Percentiles rank a stretch among this genome's conserved stretches.
Evolutionary conservation across 352 stramenopile species (phyloP).

Genomic region (Halophytophthora batemanensis): DNA sequence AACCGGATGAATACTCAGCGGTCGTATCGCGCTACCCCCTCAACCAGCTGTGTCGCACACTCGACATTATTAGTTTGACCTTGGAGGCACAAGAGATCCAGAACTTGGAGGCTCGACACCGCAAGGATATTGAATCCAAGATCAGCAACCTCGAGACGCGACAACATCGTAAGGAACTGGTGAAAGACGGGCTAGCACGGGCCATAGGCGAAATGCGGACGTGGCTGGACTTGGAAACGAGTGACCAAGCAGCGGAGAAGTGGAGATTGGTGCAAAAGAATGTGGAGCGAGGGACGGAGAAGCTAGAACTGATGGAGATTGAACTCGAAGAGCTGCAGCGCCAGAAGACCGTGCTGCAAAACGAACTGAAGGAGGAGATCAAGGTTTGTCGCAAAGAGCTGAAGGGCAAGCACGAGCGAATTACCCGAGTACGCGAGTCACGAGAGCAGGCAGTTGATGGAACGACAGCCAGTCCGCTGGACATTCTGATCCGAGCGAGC

Average conservation of each 20-base stretch:
- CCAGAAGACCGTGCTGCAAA: constrained; percentile 8
- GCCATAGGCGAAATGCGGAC: constrained; percentile 45
- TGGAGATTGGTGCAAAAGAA: constrained; percentile 13
- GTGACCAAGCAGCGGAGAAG: constrained; percentile 2
- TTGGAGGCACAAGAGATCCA: constrained; percentile 53
- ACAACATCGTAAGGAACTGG: constrained; percentile 32
- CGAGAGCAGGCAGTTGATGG: constrained; percentile 11
- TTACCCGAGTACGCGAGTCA: constrained; percentile 37
- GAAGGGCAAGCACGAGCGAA: constrained; percentile 29
- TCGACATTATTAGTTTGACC: constrained; percentile 50
- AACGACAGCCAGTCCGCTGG: constrained; percentile 34
- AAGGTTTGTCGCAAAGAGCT: constrained; percentile 33
- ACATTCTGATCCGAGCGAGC: constrained; percentile 38
- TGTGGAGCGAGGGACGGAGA: constrained; percentile 21
- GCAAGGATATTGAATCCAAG: constrained; percentile 22
- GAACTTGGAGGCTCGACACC: constrained; percentile 14
- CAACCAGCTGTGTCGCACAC: constrained; percentile 34
- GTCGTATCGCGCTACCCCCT: constrained; percentile 29
- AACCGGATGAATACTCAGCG: constrained; percentile 11
- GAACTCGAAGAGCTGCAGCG: constrained; percentile 26
- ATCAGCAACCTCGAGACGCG: constrained; percentile 25
- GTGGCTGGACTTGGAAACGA: constrained; percentile 18
- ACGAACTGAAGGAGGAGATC: constrained; percentile 15
- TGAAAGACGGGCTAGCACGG: constrained; percentile 27
- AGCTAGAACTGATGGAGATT: constrained; percentile 29